A percentile compares a stretch with the other conserved stretches of the same genome.
phyloP scores from a whole-genome alignment of 2,329 filamentous ascomycete species.

The Emericellopsis cladophorae region DNA sequence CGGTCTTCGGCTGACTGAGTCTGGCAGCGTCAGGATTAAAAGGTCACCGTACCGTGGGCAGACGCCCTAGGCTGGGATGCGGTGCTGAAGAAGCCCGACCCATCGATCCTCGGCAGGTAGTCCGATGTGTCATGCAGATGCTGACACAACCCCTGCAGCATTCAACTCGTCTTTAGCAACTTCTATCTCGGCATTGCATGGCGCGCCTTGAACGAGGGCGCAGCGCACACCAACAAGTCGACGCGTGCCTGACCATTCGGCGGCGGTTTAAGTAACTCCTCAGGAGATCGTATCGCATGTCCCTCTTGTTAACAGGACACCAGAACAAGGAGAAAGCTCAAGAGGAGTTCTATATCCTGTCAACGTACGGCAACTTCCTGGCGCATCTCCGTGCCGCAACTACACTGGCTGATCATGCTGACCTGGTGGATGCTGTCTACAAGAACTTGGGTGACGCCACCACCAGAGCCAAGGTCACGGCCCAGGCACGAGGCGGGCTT shows the following conservation, averaged over 20 bases:
- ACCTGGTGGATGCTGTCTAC: constrained; percentile 33
- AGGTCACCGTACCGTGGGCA: constrained; percentile 42
- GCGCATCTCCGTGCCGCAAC: constrained; percentile 49
- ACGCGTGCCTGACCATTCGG: constrained; percentile 54
- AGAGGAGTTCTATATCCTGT: constrained; percentile 54
- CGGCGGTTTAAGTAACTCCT: constrained; percentile 32
- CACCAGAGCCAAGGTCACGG: constrained; percentile 30
- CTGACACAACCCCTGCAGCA: constrained; percentile 36
- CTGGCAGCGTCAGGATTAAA: constrained; percentile 48
- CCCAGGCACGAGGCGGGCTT: constrained; percentile 41
- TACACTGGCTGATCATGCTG: constrained; percentile 43
- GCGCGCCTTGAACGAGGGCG: constrained; percentile 41
- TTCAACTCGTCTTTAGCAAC: constrained; percentile 54
- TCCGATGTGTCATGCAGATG: too few relatives aligned
- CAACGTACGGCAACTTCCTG: constrained; percentile 50
- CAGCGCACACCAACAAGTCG: constrained; percentile 39
- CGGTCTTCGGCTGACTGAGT: constrained; percentile 50
- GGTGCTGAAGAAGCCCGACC: constrained; percentile 33
- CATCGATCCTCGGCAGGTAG: constrained; percentile 32
- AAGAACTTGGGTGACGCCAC: constrained; percentile 17
- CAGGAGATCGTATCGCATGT: not conserved
- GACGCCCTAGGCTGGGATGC: constrained; percentile 51
- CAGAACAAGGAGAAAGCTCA: constrained; percentile 40
- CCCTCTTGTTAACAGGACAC: accelerated
- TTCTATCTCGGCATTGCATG: constrained; percentile 52